Evolutionary conservation across 2,329 filamentous ascomycete genomes (phyloP).

Genomic region (Fusarium nematophilum): DNA sequence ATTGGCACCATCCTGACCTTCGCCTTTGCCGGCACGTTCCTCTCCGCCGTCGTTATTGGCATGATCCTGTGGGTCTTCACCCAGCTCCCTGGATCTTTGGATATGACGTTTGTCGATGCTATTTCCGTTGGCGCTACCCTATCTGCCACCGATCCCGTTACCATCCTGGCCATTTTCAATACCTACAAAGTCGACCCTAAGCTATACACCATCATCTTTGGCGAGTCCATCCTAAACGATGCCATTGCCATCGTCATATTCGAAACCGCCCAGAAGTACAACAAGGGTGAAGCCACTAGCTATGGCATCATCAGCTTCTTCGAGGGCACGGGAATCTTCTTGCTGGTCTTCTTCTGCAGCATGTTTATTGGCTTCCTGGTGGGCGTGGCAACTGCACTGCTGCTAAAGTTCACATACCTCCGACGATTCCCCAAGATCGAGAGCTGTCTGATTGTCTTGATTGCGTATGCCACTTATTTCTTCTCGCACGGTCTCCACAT

Average conservation of each 20-base stretch:
- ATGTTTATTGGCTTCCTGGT: conserved; percentile 89
- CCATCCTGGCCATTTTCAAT: conserved; percentile 98
- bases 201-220: conserved; percentile 98
- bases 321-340: conserved; percentile 92
- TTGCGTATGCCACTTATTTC: conserved; percentile 97
- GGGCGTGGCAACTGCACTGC: conserved; percentile 86
- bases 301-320: conserved; percentile 86
- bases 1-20: conserved; percentile 98
- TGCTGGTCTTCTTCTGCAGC: conserved; percentile 95
- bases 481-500: conserved; percentile 96
- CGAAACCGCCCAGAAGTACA: conserved; percentile 95
- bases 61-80: conserved; percentile 91
- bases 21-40: conserved; percentile 95
- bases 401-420: conserved; percentile 94
- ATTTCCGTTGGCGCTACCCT: conserved; percentile 96
- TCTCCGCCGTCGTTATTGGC: conserved; percentile 95
- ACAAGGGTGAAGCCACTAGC: conserved; percentile 75
- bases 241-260: conserved; percentile 98
- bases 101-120: conserved; percentile 92
- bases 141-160: conserved; percentile 96
- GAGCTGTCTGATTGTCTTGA: conserved; percentile 91
- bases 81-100: conserved; percentile 82
- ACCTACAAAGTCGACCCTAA: conserved; percentile 99
- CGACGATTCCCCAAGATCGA: conserved; percentile 95
- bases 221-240: conserved; percentile 97